Evolutionary conservation across 768 basidiomycete species (phyloP).

Genomic region (Xerocomus brunneocitrinus): DNA sequence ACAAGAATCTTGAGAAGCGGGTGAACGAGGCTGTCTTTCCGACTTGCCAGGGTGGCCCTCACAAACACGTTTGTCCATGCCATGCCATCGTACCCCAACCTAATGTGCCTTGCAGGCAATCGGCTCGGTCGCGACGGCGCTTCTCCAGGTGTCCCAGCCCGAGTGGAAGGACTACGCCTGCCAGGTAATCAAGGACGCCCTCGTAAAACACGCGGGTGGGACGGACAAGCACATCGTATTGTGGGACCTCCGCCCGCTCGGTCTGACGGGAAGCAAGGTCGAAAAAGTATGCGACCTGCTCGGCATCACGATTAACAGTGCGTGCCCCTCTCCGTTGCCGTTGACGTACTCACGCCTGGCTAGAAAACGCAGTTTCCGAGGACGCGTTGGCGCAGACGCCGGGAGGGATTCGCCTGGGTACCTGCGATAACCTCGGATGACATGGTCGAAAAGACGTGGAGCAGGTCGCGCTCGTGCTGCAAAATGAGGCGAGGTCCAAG

Average conservation of each 20-base stretch:
- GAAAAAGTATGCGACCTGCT: slow-evolving; percentile 40
- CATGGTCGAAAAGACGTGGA: slow-evolving; percentile 85
- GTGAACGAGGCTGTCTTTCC: slow-evolving; percentile 99
- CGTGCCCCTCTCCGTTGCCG: slow-evolving; percentile 26
- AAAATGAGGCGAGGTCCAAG: too few species aligned
- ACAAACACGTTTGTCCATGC: slow-evolving; percentile 76
- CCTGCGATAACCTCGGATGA: slow-evolving; percentile 93
- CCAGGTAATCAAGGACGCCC: slow-evolving; percentile 91
- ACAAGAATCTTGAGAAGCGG: slow-evolving; percentile 89
- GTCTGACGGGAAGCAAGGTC: slow-evolving; percentile 95
- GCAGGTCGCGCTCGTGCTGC: slow-evolving; percentile 50
- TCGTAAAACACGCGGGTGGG: slow-evolving; percentile 76
- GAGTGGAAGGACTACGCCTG: slow-evolving; percentile 89
- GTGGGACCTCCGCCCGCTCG: slow-evolving; percentile 94
- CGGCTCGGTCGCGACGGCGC: slow-evolving; percentile 88
- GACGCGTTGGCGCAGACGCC: slow-evolving; percentile 94
- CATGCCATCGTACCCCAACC: background rate
- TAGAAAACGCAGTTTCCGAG: slow-evolving; percentile 95
- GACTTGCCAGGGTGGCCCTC: slow-evolving; percentile 98
- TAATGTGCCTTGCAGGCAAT: slow-evolving; percentile 61
- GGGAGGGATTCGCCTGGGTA: slow-evolving; percentile 95
- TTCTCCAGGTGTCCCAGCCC: slow-evolving; percentile 87
- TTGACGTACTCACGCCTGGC: background rate
- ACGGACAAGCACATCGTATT: slow-evolving; percentile 98
- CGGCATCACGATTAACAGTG: slow-evolving; percentile 95